phyloP scores from a whole-genome alignment of 164 flowering plant species.

The Berberis thunbergii region DNA sequence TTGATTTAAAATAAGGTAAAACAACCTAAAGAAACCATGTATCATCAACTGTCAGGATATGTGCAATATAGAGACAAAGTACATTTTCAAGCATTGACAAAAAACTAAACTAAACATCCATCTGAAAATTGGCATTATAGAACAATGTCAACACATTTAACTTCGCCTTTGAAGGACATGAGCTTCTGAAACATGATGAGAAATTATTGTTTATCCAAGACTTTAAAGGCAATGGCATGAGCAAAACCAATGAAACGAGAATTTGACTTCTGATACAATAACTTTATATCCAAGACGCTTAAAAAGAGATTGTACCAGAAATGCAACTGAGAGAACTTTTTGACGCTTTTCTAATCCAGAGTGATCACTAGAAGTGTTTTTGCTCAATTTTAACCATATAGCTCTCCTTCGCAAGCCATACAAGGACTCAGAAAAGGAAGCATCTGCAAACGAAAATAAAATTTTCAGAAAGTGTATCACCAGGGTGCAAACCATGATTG shows the following conservation, averaged over 20 bases:
- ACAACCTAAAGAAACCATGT: slow-evolving; percentile 52
- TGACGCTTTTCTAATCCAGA: slow-evolving; percentile 68
- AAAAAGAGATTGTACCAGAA: slow-evolving; percentile 47
- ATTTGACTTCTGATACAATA: not conserved
- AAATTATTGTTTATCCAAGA: not conserved
- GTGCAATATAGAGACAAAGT: not conserved
- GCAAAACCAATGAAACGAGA: not conserved
- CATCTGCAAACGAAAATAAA: slow-evolving; percentile 44
- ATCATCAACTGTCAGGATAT: not conserved
- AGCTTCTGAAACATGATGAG: not conserved
- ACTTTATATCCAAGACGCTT: no score
- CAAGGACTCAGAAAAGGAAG: slow-evolving; percentile 85
- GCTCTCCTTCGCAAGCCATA: slow-evolving; percentile 90
- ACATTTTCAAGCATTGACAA: not conserved
- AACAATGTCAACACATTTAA: no score
- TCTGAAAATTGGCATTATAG: no score
- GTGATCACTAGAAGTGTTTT: slow-evolving; percentile 25
- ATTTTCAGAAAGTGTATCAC: no score
- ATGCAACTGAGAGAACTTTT: slow-evolving; percentile 74
- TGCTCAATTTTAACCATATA: slow-evolving; percentile 39
- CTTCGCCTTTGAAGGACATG: no score
- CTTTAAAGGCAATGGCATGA: not conserved
- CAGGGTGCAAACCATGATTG: no score
- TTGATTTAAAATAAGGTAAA: slow-evolving; percentile 91
- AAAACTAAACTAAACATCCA: no score